Evolutionary conservation across 768 basidiomycete genomes (phyloP).

Genomic region (Tremella yokohamensis): DNA sequence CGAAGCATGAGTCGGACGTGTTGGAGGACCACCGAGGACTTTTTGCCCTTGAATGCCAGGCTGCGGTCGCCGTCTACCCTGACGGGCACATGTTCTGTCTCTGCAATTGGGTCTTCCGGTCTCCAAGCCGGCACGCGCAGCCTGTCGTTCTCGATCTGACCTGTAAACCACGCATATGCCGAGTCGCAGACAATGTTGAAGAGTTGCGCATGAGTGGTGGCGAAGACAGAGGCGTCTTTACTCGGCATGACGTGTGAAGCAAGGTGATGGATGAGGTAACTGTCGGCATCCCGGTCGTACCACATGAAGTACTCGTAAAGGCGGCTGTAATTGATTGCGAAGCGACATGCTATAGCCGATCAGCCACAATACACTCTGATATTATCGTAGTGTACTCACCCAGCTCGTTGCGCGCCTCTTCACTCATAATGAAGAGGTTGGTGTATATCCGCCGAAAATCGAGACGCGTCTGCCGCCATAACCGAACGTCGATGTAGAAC

Average conservation of each 20-base stretch:
- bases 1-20: conserved; percentile 66
- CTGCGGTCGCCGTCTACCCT: conserved; percentile 15
- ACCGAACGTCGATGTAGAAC: conserved; percentile 37
- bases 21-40: conserved; percentile 85
- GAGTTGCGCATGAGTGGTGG: conserved; percentile 69
- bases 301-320: conserved; percentile 88
- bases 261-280: conserved; percentile 88
- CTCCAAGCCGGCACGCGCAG: conserved; percentile 52
- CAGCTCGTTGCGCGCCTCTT: conserved; percentile 68
- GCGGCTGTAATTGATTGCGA: conserved; percentile 77
- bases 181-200: conserved; percentile 73
- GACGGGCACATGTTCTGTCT: not conserved
- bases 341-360: conserved; percentile 65
- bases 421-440: conserved; percentile 21
- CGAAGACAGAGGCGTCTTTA: conserved; percentile 74
- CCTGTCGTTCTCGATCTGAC: conserved; percentile 59
- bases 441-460: conserved; percentile 44
- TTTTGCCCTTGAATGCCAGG: conserved; percentile 86
- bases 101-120: conserved; percentile 5
- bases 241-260: conserved; percentile 78
- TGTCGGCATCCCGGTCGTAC: conserved; percentile 89
- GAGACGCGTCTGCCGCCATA: conserved; percentile 50
- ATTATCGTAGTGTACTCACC: conserved; percentile 57
- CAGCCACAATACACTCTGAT: not conserved
- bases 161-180: conserved; percentile 87